Evolutionary conservation across 352 stramenopile species (phyloP), one percentile per base, ranked within the genome.

Genomic region (Globisporangium mamillatum): DNA sequence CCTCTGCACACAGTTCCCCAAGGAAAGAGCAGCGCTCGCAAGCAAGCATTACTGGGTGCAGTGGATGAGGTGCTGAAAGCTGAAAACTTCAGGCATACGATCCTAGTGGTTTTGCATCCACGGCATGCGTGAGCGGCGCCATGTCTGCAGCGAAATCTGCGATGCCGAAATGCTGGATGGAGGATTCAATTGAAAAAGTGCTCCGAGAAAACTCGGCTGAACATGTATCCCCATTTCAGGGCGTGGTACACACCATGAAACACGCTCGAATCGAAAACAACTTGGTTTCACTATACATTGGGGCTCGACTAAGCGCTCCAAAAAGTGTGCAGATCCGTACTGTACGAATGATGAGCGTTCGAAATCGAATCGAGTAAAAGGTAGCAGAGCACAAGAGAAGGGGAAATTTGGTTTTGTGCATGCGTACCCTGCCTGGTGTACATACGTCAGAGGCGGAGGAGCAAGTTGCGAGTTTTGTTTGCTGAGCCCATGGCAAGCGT

Each of bases 371-470:
- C 54, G 27, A 55, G n/a, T 7, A 55, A 27, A 54, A 8, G 6
- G 38, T 46, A 8, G n/a, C n/a, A 20, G n/a, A 24, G 22, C 48
- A 16, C 48, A 55, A 55, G 12, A 18, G 32, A 55, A 16, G 20
- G 46, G 48, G 48, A 44, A 36, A 6, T 59, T 10, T 29, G 53
- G 27, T 32, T 32, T 25, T 18, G 53, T 25, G 24, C 9, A 25
- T 32, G 53, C 24, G 52, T 59, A 59, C 53, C 53, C 24, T 59
- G 14, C 53, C 24, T 59, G 14, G 53, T 59, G 25, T 59, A 38
- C 53, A 16, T 59, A 38, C 53, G 53, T 59, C 53, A 59, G 53
- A 16, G 25, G 24, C 5, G 24, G 53, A 59, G 53, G 53, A 59
- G 53, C 25, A 52, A 20, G 18, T 20, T 52, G 20, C 22, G 41